phyloP scores from a whole-genome alignment of 2,329 filamentous ascomycete species.

The Domatiomyces globalis region DNA sequence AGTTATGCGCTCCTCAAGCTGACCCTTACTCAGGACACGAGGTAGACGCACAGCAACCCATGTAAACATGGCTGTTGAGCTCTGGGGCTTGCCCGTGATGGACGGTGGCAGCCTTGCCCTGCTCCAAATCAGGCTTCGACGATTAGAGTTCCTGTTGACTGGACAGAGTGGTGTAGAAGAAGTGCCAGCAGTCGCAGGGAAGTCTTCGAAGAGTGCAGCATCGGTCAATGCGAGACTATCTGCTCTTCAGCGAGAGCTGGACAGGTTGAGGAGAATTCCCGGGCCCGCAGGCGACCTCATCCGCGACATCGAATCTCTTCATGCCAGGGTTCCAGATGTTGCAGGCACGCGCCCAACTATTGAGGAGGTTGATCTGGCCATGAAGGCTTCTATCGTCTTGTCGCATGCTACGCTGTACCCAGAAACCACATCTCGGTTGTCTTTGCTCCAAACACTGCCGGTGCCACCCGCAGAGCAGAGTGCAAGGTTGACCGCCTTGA shows the following conservation, averaged over 20 bases:
- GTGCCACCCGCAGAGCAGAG: constrained; percentile 31
- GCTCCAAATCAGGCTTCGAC: constrained; percentile 30
- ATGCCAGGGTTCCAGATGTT: constrained; percentile 19
- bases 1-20: too few species aligned
- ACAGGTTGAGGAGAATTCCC: constrained; percentile 25
- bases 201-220: constrained; percentile 25
- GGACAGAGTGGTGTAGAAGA: constrained; percentile 30
- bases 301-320: constrained; percentile 29
- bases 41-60: too few species aligned
- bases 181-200: constrained; percentile 22
- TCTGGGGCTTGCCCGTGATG: not conserved
- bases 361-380: constrained; percentile 17
- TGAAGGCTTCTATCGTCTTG: constrained; percentile 24
- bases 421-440: constrained; percentile 34
- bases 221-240: constrained; percentile 28
- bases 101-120: constrained; percentile 18
- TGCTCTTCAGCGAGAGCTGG: constrained; percentile 26
- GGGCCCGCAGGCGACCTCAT: constrained; percentile 19
- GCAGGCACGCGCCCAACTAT: constrained; percentile 3
- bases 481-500: constrained; percentile 28
- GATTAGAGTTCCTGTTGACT: constrained; percentile 32
- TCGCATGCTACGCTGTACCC: constrained; percentile 33
- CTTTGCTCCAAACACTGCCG: constrained; percentile 34
- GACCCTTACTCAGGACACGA: too few species aligned
- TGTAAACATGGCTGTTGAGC: too few species aligned